phyloP scores from a whole-genome alignment of 441 rosid species.

The Aquilaria agallochum region DNA sequence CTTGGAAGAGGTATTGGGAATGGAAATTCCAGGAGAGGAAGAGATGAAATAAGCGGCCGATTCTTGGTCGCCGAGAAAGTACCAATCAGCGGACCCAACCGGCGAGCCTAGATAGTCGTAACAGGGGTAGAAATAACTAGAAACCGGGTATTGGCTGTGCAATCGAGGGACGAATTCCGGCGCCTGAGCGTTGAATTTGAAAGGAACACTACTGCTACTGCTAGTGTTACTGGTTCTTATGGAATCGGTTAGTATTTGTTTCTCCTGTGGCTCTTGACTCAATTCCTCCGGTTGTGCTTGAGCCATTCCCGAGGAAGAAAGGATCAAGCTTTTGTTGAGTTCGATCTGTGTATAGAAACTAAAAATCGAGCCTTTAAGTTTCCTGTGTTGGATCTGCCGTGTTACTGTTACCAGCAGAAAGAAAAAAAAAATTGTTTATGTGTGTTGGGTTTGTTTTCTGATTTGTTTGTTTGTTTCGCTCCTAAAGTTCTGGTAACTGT shows the following conservation, averaged over 20 bases:
- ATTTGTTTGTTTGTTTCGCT: too few species aligned
- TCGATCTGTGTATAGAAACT: too few species aligned
- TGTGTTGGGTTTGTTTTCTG: too few species aligned
- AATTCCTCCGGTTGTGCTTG: slow-evolving; percentile 46
- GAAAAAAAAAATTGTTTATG: too few species aligned
- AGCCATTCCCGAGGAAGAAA: slow-evolving; percentile 35
- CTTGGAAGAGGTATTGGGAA: slow-evolving; percentile 34
- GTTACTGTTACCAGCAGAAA: too few species aligned
- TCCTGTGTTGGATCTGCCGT: too few species aligned
- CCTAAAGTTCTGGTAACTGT: too few species aligned
- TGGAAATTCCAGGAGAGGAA: slow-evolving; percentile 15
- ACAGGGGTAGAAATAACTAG: slow-evolving; percentile 56
- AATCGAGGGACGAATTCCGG: slow-evolving; percentile 87
- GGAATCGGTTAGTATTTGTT: slow-evolving; percentile 12
- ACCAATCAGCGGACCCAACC: slow-evolving; percentile 52
- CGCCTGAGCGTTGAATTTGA: slow-evolving; percentile 89
- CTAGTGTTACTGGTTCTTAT: slow-evolving; percentile 1
- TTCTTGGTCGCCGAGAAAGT: slow-evolving; percentile 61
- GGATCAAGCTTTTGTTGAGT: too few species aligned
- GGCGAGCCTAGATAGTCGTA: slow-evolving; percentile 45
- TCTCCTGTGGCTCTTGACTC: slow-evolving; percentile 21
- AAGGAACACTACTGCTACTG: slow-evolving; percentile 18
- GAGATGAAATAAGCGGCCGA: slow-evolving; percentile 51
- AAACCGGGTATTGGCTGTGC: slow-evolving; percentile 14
- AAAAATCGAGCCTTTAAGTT: too few species aligned